Evolutionary conservation across 305 asterid species (phyloP), one percentile per base, ranked within the genome.

Genomic region (Caryopteris hybrid): DNA sequence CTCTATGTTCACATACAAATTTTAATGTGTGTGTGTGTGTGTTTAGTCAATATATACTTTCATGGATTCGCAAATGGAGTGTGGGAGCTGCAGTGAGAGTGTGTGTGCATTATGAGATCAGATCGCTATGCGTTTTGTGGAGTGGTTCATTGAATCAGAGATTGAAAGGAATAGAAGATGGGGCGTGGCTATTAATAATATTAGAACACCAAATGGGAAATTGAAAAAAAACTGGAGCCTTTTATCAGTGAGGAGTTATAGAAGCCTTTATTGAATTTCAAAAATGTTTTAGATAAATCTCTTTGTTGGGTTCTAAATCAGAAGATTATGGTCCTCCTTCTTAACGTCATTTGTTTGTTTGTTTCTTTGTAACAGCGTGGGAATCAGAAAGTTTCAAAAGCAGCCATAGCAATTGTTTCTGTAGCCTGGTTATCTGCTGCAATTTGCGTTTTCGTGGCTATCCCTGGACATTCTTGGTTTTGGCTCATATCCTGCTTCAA

Each of bases 401-500:
- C 46, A 59, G 78, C 85, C 12, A 56, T 66, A 2, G 86, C 64
- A 17, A 78, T 90, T 67, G 88, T 83, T 46, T 51, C 78, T 4
- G 80, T 65, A 7, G 91, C 84, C 33, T 93, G 95, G 97, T 74
- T 87, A 65, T 27, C 80, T 71, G 90, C 84, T 53, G 89, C 89
- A 36, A 69, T 90, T 74, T 90, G 97, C 76, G 84, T 83, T 22
- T 90, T 77, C 58, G 17, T 87, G 45, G 84, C 92, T 47, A 58
- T 93, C 64, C 95, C 92, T 48, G 79, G 64, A 33, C 92, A 86
- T 72, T 83, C 85, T 69, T 93, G 97, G 95, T 80, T 85, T 71
- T 93, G 97, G 97, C 85, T 93, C 59, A 64, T 85, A 6, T 84
- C 92, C n/a, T 78, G 89, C 87, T 93, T 93, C 89, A 93, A 79